Percentiles rank a stretch among this genome's conserved stretches.
Evolutionary conservation across 2,329 filamentous ascomycete species (phyloP).

Genomic region (Lecanoromycetidae sp.): DNA sequence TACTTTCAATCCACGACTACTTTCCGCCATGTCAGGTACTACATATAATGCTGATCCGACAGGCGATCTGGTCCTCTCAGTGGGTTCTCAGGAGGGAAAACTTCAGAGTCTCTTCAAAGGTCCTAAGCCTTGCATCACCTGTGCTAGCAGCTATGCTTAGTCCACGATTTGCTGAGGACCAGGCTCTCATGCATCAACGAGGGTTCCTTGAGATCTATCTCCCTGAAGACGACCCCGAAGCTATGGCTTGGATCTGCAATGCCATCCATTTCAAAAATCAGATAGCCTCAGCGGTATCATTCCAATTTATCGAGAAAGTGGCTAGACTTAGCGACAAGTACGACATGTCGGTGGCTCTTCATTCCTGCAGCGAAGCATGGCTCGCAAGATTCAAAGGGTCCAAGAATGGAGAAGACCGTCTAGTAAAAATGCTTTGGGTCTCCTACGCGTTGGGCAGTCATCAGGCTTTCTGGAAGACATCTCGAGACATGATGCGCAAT

Average conservation of each 20-base stretch:
- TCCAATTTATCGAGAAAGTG: background rate
- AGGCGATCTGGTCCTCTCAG: too few species aligned
- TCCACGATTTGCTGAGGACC: conserved; percentile 3
- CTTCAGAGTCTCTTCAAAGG: conserved; percentile 9
- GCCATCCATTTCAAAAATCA: conserved; percentile 1
- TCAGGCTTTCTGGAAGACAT: background rate
- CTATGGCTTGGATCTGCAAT: conserved; percentile 3
- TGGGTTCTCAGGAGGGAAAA: too few species aligned
- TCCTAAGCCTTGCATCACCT: conserved; percentile 8
- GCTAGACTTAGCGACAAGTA: conserved; percentile 9
- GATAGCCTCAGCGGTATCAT: background rate
- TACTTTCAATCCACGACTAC: too few species aligned
- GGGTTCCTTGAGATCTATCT: background rate
- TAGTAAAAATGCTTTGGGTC: background rate
- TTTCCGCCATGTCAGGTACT: too few species aligned
- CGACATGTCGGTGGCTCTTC: background rate
- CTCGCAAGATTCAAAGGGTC: background rate
- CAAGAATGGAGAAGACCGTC: background rate
- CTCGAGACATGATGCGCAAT: background rate
- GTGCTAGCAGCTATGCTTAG: conserved; percentile 9
- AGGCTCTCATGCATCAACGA: background rate
- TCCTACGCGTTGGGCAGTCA: background rate
- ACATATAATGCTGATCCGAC: too few species aligned
- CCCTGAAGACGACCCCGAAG: conserved; percentile 9
- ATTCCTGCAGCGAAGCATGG: background rate